phyloP scores from a whole-genome alignment of 768 basidiomycete genomes.

The Ephemerocybe angulata region DNA sequence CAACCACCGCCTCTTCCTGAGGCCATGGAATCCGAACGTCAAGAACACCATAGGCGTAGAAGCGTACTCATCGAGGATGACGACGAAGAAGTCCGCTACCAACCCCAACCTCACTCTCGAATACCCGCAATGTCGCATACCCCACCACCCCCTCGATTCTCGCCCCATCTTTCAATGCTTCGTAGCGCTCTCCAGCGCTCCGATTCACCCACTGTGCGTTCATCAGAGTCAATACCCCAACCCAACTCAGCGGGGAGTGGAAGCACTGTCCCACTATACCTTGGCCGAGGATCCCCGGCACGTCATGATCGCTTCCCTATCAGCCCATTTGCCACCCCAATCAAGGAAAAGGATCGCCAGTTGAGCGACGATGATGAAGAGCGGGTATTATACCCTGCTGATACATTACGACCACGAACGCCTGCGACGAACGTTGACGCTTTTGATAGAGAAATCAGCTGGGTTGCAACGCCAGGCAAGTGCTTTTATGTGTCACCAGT shows the following conservation, averaged over 20 bases:
- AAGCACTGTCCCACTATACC: constrained; percentile 49
- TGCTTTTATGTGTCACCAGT: constrained; percentile 11
- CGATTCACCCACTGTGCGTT: constrained; percentile 47
- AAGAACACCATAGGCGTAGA: constrained; percentile 45
- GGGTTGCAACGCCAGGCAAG: constrained; percentile 73
- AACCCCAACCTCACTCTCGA: constrained; percentile 31
- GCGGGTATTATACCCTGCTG: constrained; percentile 60
- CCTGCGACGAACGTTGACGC: constrained; percentile 40
- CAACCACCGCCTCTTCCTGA: constrained; percentile 13
- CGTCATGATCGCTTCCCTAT: constrained; percentile 59
- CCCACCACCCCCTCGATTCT: constrained; percentile 39
- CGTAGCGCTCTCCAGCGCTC: constrained; percentile 45
- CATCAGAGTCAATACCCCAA: constrained; percentile 37
- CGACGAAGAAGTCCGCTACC: constrained; percentile 46
- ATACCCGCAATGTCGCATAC: constrained; percentile 40
- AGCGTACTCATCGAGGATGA: constrained; percentile 71
- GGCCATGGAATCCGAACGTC: constrained; percentile 32
- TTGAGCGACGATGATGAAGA: constrained; percentile 64
- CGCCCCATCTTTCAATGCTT: constrained; percentile 25
- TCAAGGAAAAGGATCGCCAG: constrained; percentile 54
- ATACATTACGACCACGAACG: constrained; percentile 46
- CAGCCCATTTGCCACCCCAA: constrained; percentile 70
- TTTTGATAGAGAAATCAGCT: constrained; percentile 64
- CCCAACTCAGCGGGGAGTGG: constrained; percentile 26
- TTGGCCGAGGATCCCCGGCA: constrained; percentile 42